These are phyloP conservation scores for Typha latifolia DNA, from an alignment of 176 grass and related monocot genomes.

Conservation along the genomic window DNA sequence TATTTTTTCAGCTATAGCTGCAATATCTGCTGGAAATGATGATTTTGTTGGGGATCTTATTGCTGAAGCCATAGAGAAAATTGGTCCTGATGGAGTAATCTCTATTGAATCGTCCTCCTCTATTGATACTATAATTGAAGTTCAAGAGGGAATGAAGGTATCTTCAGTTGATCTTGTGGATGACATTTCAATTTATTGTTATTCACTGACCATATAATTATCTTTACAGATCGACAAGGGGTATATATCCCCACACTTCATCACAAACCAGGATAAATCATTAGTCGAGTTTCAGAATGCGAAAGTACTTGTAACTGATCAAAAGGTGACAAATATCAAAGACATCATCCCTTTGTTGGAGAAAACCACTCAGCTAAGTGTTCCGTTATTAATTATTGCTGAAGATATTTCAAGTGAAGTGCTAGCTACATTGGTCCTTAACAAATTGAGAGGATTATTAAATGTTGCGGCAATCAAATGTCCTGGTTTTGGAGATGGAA, in stretches of 20 bases:
- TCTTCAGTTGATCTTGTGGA: slow-evolving; percentile 4
- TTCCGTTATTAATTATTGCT: slow-evolving; percentile 83
- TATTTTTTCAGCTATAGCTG: slow-evolving; percentile 62
- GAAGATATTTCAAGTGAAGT: slow-evolving; percentile 69
- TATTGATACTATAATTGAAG: slow-evolving; percentile 76
- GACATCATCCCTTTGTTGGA: slow-evolving; percentile 82
- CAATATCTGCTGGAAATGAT: slow-evolving; percentile 90
- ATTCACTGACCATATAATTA: background rate
- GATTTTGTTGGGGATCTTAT: slow-evolving; percentile 84
- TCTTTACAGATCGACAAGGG: slow-evolving; percentile 80
- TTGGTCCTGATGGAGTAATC: slow-evolving; percentile 88
- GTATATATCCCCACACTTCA: slow-evolving; percentile 87
- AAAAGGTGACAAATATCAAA: slow-evolving; percentile 49
- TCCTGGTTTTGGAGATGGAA: slow-evolving; percentile 73
- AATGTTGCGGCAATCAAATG: slow-evolving; percentile 82
- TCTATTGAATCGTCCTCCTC: slow-evolving; percentile 90
- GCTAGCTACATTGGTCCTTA: slow-evolving; percentile 65
- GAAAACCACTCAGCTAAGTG: slow-evolving; percentile 74
- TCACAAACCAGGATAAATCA: slow-evolving; percentile 88
- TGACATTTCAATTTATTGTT: background rate
- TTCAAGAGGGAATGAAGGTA: slow-evolving; percentile 99
- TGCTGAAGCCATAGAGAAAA: slow-evolving; percentile 74
- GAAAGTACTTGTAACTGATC: slow-evolving; percentile 89
- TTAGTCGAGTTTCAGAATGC: slow-evolving; percentile 87
- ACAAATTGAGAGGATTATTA: slow-evolving; percentile 75